phyloP scores from a whole-genome alignment of 495 filamentous ascomycete species.

The Lepraria neglecta region DNA sequence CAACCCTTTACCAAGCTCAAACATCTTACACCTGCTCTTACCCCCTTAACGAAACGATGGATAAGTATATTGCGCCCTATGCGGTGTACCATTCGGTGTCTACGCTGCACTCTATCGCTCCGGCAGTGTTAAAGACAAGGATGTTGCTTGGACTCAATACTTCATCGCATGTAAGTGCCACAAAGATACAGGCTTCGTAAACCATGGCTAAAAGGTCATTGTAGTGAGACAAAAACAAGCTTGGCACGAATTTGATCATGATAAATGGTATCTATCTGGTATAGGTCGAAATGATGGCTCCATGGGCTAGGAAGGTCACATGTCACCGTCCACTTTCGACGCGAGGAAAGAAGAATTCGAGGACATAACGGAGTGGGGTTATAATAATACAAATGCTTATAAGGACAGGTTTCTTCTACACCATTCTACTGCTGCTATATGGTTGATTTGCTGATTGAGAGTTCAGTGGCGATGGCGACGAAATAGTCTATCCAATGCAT shows the following conservation, averaged over 20 bases:
- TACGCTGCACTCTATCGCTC: slow-evolving; percentile 1
- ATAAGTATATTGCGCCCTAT: slow-evolving; percentile 13
- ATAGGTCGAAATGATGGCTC: background rate
- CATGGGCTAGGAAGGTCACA: slow-evolving; percentile 1
- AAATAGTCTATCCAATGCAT: slow-evolving; percentile 13
- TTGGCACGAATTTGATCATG: too few species aligned
- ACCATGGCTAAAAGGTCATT: background rate
- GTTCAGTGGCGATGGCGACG: background rate
- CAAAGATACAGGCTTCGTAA: background rate
- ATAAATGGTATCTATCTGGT: background rate
- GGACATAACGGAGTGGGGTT: background rate
- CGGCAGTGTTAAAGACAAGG: background rate
- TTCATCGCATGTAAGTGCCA: slow-evolving; percentile 2
- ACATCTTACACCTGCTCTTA: too few species aligned
- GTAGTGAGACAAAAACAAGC: slow-evolving; percentile 11
- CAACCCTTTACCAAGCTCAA: too few species aligned
- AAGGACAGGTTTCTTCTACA: background rate
- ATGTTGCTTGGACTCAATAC: slow-evolving; percentile 10
- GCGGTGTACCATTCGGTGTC: slow-evolving; percentile 10
- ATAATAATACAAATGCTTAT: background rate
- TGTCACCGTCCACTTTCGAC: background rate
- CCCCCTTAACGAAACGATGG: too few species aligned
- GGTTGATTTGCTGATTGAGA: background rate
- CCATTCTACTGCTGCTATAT: background rate
- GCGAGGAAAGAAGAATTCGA: slow-evolving; percentile 1